Conservation (phyloP, 2,329 filamentous ascomycete genomes). For the Ceratocystis cubensis region DNA sequence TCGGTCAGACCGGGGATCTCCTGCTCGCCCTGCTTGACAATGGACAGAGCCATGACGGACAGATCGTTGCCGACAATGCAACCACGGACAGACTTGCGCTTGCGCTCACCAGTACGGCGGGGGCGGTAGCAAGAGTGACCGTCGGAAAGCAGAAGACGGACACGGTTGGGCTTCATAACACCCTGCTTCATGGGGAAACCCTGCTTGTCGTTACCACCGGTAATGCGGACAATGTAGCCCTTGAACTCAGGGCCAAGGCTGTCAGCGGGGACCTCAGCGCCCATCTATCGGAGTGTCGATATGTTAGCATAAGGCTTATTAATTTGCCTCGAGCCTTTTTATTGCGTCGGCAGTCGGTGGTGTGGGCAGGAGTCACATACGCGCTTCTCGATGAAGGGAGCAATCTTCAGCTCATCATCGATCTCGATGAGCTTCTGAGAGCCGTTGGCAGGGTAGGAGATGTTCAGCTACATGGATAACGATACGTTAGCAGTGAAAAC, state of each 20-base stretch:
- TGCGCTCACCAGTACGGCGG: conserved; percentile 95
- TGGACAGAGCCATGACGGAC: conserved; percentile 80
- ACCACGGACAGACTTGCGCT: conserved; percentile 97
- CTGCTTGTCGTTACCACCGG: conserved; percentile 99
- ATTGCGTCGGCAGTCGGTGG: conserved; percentile 4
- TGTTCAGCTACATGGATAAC: conserved; percentile 41
- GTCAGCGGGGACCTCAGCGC: conserved; percentile 84
- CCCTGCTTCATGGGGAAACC: conserved; percentile 99
- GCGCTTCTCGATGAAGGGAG: conserved; percentile 97
- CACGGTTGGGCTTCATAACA: conserved; percentile 97
- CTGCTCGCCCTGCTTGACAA: conserved; percentile 94
- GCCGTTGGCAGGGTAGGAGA: conserved; percentile 93
- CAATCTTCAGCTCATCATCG: conserved; percentile 98
- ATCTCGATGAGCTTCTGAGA: conserved; percentile 98
- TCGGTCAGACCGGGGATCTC: conserved; percentile 97
- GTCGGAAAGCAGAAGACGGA: conserved; percentile 86
- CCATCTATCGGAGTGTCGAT: conserved; percentile 47
- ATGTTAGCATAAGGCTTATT: conserved; percentile 28
- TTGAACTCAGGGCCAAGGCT: conserved; percentile 98
- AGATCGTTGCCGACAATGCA: conserved; percentile 97
- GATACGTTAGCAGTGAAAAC: conserved; percentile 8
- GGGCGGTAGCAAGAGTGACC: conserved; percentile 99
- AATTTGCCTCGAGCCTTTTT: conserved; percentile 21
- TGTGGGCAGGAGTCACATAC: conserved; percentile 41
- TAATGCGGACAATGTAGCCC: conserved; percentile 99